Conservation (phyloP, 495 filamentous ascomycete species). For the Hypoxylon crocopeplum region DNA sequence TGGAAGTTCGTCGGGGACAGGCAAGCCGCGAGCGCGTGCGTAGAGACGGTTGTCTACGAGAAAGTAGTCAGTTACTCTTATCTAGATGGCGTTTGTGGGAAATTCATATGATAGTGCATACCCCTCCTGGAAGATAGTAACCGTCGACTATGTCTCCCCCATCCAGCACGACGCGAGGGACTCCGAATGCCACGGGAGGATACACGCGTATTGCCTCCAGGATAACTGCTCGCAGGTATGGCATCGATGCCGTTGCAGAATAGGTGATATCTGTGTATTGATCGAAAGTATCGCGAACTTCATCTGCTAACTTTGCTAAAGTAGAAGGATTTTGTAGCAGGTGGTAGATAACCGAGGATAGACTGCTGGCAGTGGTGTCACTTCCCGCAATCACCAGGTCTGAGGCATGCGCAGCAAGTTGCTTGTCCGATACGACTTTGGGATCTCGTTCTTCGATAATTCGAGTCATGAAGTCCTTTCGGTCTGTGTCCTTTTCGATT, state of each 20-base stretch:
- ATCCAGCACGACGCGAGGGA: conserved; percentile 37
- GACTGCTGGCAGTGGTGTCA: conserved; percentile 54
- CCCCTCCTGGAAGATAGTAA: conserved; percentile 43
- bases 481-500: conserved; percentile 9
- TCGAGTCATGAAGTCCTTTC: conserved; percentile 32
- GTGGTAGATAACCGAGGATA: conserved; percentile 48
- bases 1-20: conserved; percentile 41
- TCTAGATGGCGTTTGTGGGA: not conserved
- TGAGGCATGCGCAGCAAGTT: conserved; percentile 38
- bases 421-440: conserved; percentile 17
- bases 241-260: conserved; percentile 32
- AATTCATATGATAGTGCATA: conserved; percentile 26
- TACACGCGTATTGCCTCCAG: conserved; percentile 52
- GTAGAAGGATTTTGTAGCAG: conserved; percentile 41
- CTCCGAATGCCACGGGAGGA: conserved; percentile 33
- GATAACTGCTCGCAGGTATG: conserved; percentile 51
- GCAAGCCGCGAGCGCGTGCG: conserved; percentile 41
- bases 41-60: conserved; percentile 44
- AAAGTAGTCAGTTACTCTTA: not conserved
- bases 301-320: conserved; percentile 44
- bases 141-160: conserved; percentile 44
- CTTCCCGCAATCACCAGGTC: conserved; percentile 51
- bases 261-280: conserved; percentile 42
- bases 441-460: conserved; percentile 30
- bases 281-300: conserved; percentile 50